Percentiles rank a stretch among this genome's conserved stretches.
These are phyloP conservation scores for Bruguiera hainesii DNA, from an alignment of 441 rosid species.

Conservation along the genomic window DNA sequence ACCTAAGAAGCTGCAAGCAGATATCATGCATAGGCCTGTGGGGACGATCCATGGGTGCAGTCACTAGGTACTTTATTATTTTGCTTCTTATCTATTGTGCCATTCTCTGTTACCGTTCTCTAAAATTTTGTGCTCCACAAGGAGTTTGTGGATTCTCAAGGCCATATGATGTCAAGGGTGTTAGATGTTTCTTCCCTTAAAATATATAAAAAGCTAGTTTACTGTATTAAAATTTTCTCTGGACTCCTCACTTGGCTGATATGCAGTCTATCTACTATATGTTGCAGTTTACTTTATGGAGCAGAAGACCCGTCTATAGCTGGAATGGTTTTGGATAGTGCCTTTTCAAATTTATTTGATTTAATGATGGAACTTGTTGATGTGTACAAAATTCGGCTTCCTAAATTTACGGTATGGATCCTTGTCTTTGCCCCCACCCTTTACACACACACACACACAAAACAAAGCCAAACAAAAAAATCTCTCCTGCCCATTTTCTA, in stretches of 20 bases:
- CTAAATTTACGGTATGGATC: slow-evolving; percentile 79
- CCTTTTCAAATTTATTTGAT: slow-evolving; percentile 88
- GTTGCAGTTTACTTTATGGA: slow-evolving; percentile 93
- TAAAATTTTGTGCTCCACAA: slow-evolving; percentile 10
- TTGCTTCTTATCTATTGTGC: slow-evolving; percentile 11
- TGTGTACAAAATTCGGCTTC: slow-evolving; percentile 90
- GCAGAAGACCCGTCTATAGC: slow-evolving; percentile 95
- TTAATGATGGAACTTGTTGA: slow-evolving; percentile 98
- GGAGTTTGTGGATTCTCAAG: slow-evolving; percentile 13
- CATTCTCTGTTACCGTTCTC: slow-evolving; percentile 7
- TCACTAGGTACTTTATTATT: slow-evolving; percentile 63
- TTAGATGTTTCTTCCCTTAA: slow-evolving; percentile 13
- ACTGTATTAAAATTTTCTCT: not conserved
- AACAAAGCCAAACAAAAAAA: not conserved
- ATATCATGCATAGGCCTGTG: slow-evolving; percentile 87
- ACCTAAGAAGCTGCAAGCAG: slow-evolving; percentile 66
- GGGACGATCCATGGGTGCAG: slow-evolving; percentile 99
- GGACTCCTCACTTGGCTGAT: slow-evolving; percentile 7
- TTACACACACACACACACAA: not conserved
- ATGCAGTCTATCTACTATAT: slow-evolving; percentile 19
- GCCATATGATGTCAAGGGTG: slow-evolving; percentile 12
- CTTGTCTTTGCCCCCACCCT: slow-evolving; percentile 4
- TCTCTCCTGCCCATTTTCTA: not conserved
- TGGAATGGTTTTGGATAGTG: slow-evolving; percentile 98
- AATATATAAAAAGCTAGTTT: not conserved